These are phyloP conservation scores for Pogostemon cablin DNA, from an alignment of 257 asterid genomes.

Conservation along the genomic window DNA sequence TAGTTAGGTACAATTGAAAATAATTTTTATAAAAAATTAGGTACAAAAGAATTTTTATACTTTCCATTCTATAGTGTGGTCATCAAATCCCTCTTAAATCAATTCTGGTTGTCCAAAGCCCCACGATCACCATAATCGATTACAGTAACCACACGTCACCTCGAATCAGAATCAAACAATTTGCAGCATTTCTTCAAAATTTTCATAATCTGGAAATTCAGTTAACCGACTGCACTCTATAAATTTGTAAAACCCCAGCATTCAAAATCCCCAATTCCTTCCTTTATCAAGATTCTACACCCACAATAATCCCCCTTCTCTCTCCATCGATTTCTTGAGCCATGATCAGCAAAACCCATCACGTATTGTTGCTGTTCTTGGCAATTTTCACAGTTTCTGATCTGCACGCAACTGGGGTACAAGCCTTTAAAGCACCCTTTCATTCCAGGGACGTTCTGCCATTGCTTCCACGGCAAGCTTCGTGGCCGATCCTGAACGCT, in stretches of 20 bases:
- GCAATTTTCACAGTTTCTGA: constrained; percentile 34
- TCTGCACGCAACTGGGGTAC: constrained; percentile 26
- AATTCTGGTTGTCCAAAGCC: too few relatives aligned
- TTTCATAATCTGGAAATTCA: not conserved
- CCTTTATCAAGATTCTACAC: not conserved
- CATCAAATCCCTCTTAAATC: too few relatives aligned
- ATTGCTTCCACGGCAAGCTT: constrained; percentile 64
- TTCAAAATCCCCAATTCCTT: not conserved
- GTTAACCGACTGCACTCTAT: not conserved
- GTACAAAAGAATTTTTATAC: too few relatives aligned
- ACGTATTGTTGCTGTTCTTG: constrained; percentile 27
- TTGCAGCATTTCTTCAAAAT: too few relatives aligned
- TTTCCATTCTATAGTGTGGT: too few relatives aligned
- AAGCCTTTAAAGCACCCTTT: constrained; percentile 55
- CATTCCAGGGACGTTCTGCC: constrained; percentile 65
- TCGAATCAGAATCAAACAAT: too few relatives aligned
- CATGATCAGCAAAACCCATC: constrained; percentile 38
- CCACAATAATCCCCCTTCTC: not conserved
- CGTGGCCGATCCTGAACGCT: constrained; percentile 67
- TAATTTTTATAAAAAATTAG: too few relatives aligned
- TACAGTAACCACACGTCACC: too few relatives aligned
- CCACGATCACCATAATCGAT: too few relatives aligned
- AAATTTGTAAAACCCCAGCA: not conserved
- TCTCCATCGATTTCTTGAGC: constrained; percentile 9
- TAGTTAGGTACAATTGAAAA: too few relatives aligned